phyloP scores from a whole-genome alignment of 2,329 filamentous ascomycete species.

The Aspergillus transmontanensis region DNA sequence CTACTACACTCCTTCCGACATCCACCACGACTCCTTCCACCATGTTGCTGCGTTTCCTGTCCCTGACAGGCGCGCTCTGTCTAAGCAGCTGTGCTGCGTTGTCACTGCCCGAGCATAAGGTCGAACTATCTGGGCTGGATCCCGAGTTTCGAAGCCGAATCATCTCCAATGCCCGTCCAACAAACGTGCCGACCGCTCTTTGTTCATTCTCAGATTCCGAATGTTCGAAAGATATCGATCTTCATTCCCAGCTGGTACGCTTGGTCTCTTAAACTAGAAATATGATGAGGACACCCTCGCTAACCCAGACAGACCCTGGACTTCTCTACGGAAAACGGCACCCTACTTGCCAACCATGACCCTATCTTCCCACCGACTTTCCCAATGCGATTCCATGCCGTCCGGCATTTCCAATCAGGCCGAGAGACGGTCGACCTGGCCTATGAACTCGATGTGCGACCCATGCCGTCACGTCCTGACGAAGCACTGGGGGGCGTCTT shows the following conservation, averaged over 20 bases:
- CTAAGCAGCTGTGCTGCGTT: conserved; percentile 15
- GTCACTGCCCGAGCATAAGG: conserved; percentile 1
- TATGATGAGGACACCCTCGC: conserved; percentile 7
- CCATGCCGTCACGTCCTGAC: conserved; percentile 22
- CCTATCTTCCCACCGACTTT: conserved; percentile 30
- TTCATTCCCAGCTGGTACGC: conserved; percentile 17
- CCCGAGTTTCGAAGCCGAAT: not conserved
- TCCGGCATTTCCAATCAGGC: conserved; percentile 20
- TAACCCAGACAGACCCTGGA: conserved; percentile 24
- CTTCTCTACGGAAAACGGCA: conserved; percentile 30
- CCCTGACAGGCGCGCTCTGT: conserved; percentile 12
- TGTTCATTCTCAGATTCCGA: conserved; percentile 21
- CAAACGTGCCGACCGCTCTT: conserved; percentile 18
- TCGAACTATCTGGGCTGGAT: not conserved
- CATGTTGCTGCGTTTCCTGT: conserved; percentile 22
- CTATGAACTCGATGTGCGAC: conserved; percentile 28
- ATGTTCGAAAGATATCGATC: conserved; percentile 14
- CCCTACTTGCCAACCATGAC: conserved; percentile 32
- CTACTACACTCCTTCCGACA: not conserved
- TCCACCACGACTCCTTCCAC: not conserved
- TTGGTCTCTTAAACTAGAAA: not conserved
- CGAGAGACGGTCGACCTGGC: conserved; percentile 20
- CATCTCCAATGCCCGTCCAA: conserved; percentile 11
- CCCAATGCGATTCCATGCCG: conserved; percentile 30
- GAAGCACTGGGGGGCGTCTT: conserved; percentile 21